These are phyloP conservation scores for Fonsecaea monophora DNA, from an alignment of 2,329 filamentous ascomycete genomes.

Conservation along the genomic window DNA sequence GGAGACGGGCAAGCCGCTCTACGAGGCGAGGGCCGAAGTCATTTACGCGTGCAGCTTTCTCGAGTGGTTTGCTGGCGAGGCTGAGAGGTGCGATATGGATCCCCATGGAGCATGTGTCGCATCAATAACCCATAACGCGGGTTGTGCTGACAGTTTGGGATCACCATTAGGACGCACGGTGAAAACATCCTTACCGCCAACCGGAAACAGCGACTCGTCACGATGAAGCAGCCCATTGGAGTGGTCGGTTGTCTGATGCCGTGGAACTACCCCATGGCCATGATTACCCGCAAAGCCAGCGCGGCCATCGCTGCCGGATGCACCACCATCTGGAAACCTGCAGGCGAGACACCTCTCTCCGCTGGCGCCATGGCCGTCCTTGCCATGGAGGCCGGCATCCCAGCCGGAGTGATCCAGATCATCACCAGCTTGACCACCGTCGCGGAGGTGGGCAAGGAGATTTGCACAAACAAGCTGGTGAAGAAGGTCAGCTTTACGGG, in stretches of 20 bases:
- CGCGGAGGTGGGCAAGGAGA: constrained; percentile 11
- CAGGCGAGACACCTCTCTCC: constrained; percentile 46
- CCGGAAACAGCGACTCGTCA: constrained; percentile 75
- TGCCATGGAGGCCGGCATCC: constrained; percentile 44
- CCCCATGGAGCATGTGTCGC: too few species aligned
- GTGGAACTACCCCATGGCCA: constrained; percentile 84
- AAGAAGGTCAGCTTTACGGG: constrained; percentile 44
- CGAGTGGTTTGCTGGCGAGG: constrained; percentile 60
- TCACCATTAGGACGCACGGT: constrained; percentile 38
- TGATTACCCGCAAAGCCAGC: constrained; percentile 59
- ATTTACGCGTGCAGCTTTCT: constrained; percentile 56
- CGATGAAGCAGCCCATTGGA: constrained; percentile 80
- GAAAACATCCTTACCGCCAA: constrained; percentile 65
- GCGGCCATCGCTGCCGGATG: constrained; percentile 49
- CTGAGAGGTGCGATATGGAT: constrained; percentile 41
- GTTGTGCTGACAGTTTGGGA: not conserved
- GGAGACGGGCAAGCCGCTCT: constrained; percentile 55
- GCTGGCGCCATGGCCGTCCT: constrained; percentile 43
- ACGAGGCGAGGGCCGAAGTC: constrained; percentile 56
- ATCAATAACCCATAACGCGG: too few species aligned
- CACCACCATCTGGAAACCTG: constrained; percentile 47
- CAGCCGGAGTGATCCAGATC: constrained; percentile 44
- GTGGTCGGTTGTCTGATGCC: constrained; percentile 84
- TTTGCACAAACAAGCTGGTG: constrained; percentile 26
- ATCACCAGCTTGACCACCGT: constrained; percentile 48